phyloP scores from a whole-genome alignment of 306 rosid genomes.

The Citrullus amarus region DNA sequence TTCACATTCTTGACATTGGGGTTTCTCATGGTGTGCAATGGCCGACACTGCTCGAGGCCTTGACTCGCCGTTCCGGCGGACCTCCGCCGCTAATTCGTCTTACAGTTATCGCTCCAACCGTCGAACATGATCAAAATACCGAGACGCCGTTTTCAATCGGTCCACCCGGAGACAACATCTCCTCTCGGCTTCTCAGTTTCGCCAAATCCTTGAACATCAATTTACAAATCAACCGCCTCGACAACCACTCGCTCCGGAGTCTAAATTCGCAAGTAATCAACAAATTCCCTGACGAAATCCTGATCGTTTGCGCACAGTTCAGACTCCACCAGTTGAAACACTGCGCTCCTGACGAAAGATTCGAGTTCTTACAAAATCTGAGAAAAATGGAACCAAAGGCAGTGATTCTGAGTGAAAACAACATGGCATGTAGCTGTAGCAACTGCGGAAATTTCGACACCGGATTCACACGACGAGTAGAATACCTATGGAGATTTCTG shows the following conservation, averaged over 20 bases:
- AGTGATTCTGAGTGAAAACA: constrained; percentile 69
- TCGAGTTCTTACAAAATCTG: constrained; percentile 36
- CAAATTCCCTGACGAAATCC: constrained; percentile 34
- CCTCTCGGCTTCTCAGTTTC: constrained; percentile 48
- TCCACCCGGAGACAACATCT: constrained; percentile 66
- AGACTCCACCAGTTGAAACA: constrained; percentile 68
- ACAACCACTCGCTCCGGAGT: constrained; percentile 35
- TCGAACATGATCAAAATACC: constrained; percentile 30
- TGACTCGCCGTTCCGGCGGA: constrained; percentile 66
- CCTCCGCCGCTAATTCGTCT: constrained; percentile 74
- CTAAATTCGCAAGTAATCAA: constrained; percentile 32
- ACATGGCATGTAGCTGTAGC: constrained; percentile 62
- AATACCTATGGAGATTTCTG: constrained; percentile 65
- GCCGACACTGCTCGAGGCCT: constrained; percentile 83
- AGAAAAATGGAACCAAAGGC: constrained; percentile 56
- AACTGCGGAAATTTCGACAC: constrained; percentile 51
- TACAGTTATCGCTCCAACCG: constrained; percentile 44
- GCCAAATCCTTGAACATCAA: constrained; percentile 60
- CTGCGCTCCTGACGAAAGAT: constrained; percentile 44
- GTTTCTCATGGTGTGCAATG: constrained; percentile 91
- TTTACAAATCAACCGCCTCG: constrained; percentile 51
- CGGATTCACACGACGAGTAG: constrained; percentile 47
- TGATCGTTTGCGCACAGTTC: constrained; percentile 71
- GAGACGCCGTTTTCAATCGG: constrained; percentile 55
- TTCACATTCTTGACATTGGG: constrained; percentile 83